Evolutionary conservation across 306 rosid genomes (phyloP).

Genomic region (Prosopis cineraria): DNA sequence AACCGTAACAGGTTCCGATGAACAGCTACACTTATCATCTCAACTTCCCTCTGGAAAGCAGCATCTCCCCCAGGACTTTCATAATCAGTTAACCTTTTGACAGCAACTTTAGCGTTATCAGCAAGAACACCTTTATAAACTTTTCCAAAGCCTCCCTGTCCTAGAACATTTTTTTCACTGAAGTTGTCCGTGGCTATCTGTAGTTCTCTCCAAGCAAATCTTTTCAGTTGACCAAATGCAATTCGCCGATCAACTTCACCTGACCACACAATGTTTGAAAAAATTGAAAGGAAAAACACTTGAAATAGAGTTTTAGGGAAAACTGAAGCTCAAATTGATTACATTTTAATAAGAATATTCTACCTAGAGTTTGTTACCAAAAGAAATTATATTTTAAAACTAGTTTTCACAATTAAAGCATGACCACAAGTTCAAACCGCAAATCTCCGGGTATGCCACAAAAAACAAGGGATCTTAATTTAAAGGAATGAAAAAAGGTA

Average conservation of each 20-base stretch:
- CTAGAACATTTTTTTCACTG: constrained; percentile 87
- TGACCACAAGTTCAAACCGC: neutral
- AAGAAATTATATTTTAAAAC: neutral
- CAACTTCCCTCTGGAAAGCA: constrained; percentile 98
- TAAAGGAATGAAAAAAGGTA: neutral
- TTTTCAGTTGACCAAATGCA: constrained; percentile 88
- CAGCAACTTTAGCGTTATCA: constrained; percentile 91
- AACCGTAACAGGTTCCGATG: constrained; percentile 85
- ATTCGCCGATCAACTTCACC: constrained; percentile 98
- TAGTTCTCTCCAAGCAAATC: constrained; percentile 94
- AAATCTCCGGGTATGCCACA: constrained; percentile 1
- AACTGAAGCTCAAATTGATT: constrained; percentile 11
- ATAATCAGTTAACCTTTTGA: constrained; percentile 87
- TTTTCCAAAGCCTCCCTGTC: constrained; percentile 99
- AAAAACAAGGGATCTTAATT: neutral
- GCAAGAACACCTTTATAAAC: constrained; percentile 94
- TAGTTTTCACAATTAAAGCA: constrained; percentile 5
- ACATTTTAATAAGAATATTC: constrained; percentile 11
- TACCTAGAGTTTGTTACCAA: neutral
- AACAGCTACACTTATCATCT: constrained; percentile 99
- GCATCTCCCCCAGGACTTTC: constrained; percentile 99
- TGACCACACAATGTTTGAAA: constrained; percentile 26
- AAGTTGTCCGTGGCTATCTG: constrained; percentile 92
- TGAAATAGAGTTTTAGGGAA: neutral
- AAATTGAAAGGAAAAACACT: neutral